phyloP scores from a whole-genome alignment of 768 basidiomycete species.

The Amanita rimosa region DNA sequence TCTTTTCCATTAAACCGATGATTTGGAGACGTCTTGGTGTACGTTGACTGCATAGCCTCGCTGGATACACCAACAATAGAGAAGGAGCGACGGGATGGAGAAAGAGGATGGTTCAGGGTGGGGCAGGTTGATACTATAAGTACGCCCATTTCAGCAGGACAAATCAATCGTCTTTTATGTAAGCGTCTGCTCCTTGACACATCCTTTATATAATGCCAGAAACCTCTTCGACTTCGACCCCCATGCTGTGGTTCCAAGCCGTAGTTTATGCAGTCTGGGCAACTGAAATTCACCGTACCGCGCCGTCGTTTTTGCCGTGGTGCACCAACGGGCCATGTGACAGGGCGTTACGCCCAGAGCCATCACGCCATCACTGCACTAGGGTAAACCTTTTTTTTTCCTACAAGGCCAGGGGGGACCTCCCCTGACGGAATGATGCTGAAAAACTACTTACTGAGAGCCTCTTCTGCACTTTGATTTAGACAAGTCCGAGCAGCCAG shows the following conservation, averaged over 20 bases:
- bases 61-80: constrained; percentile 13
- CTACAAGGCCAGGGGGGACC: no score
- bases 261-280: not conserved
- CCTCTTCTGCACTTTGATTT: no score
- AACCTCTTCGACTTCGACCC: not conserved
- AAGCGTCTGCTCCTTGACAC: constrained; percentile 8
- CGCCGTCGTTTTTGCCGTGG: no score
- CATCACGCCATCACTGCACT: not conserved
- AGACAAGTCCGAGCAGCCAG: no score
- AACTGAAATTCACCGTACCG: not conserved
- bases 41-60: constrained; percentile 11
- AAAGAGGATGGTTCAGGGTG: constrained; percentile 7
- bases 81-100: constrained; percentile 9
- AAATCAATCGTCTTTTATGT: constrained; percentile 20
- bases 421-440: no score
- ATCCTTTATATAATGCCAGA: not conserved
- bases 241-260: not conserved
- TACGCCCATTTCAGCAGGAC: constrained; percentile 12
- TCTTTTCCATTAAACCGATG: constrained; percentile 10
- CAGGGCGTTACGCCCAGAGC: not conserved
- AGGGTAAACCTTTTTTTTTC: not conserved
- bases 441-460: no score
- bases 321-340: no score
- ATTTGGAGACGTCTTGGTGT: constrained; percentile 10
- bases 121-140: constrained; percentile 11